Percentiles rank a stretch among this genome's conserved stretches.
Evolutionary conservation across 2,329 filamentous ascomycete species (phyloP).

Genomic region (Neurospora crassa): DNA sequence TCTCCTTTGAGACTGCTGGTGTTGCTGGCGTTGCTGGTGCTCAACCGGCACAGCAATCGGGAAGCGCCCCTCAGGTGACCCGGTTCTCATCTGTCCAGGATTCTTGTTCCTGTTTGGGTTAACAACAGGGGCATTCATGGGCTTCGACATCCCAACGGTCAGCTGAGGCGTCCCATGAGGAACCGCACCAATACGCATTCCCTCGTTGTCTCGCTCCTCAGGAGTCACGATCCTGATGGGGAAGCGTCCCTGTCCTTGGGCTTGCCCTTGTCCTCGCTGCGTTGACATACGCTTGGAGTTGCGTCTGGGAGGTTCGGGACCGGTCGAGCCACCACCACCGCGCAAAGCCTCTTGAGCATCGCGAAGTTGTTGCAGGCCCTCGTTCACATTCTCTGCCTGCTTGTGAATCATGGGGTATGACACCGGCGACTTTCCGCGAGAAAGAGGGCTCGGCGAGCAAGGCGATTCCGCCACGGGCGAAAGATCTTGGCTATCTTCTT

Average conservation of each 20-base stretch:
- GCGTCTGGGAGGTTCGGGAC: not conserved
- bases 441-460: conserved; percentile 15
- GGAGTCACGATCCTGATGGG: not conserved
- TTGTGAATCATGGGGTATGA: conserved; percentile 14
- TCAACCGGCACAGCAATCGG: conserved; percentile 1
- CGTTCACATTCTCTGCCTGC: not conserved
- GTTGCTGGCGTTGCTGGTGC: conserved; percentile 7
- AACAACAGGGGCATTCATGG: conserved; percentile 5
- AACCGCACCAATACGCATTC: not conserved
- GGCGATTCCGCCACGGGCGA: conserved; percentile 43
- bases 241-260: not conserved
- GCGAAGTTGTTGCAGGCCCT: conserved; percentile 1
- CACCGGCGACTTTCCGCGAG: conserved; percentile 17
- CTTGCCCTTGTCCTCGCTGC: not conserved
- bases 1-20: conserved; percentile 10
- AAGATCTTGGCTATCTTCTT: conserved; percentile 24
- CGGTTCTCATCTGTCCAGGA: conserved; percentile 16
- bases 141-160: not conserved
- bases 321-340: not conserved
- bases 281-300: not conserved
- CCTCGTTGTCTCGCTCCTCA: not conserved
- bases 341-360: not conserved
- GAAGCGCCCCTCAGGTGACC: conserved; percentile 11
- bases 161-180: not conserved
- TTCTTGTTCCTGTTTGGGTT: conserved; percentile 12